Base-by-base conservation (phyloP, 345 rosid genomes). In the Cardamine occulta region DNA sequence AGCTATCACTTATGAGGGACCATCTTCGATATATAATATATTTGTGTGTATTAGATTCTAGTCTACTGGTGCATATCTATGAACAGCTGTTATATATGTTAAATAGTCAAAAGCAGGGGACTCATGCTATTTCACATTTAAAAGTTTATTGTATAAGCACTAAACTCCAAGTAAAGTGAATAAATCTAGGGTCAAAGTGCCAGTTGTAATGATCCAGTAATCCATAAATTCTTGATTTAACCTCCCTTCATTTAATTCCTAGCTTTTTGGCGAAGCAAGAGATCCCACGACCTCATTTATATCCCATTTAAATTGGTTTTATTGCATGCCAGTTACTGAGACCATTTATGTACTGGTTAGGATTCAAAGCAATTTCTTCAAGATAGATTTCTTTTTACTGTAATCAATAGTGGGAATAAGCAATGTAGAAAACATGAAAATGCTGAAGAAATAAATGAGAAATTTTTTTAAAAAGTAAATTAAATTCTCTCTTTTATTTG, bases 131-230 rank as follows among this genome's bases (percentile, higher is more conserved):
- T 21, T 21, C 44, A 71, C 49, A 71, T 48, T 59, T 21, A 8
- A 44, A 32, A 71, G 26, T 56, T 42, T 56, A 64, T 45, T 68
- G 55, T 47, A 5, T 18, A 47, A 55, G 58, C 74, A 70, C 58
- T 34, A 60, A 32, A 60, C 18, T 60, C 67, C 49, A 60, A 60
- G 59, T 71, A 23, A 60, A 48, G 48, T 48, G 37, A 37, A 71
- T 58, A 47, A n/a, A 60, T 60, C 59, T 21, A 23, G 18, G 28
- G 59, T 60, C 68, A 71, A 34, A 71, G 59, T 60, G 75, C 59
- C 75, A 60, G 59, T 70, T 58, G 66, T 70, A 31, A 15, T 14
- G 42, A 69, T 69, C 73, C 35, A 40, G 40, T 55, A 69, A 69
- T 29, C 63, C 53, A 13, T 69, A 57, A 42, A 29, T 13, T 57